phyloP scores from a whole-genome alignment of 257 asterid species.

The Salvia rosmarinus region DNA sequence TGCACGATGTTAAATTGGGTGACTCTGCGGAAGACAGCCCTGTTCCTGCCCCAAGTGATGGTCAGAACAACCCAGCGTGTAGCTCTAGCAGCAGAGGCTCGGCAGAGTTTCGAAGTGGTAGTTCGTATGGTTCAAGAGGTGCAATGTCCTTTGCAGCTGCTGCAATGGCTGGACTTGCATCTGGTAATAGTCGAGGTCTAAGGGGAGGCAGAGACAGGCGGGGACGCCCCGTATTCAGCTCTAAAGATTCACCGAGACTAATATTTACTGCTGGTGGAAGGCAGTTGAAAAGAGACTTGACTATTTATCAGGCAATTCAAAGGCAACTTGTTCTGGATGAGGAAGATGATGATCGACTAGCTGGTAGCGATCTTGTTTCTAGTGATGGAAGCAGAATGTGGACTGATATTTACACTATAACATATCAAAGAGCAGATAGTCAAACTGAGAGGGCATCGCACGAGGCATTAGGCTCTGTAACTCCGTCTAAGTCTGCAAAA shows the following conservation, averaged over 20 bases:
- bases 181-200: conserved; percentile 76
- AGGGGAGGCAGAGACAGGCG: conserved; percentile 78
- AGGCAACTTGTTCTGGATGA: conserved; percentile 83
- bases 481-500: conserved; percentile 65
- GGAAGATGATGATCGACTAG: conserved; percentile 77
- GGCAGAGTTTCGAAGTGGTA: conserved; percentile 71
- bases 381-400: conserved; percentile 89
- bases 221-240: conserved; percentile 62
- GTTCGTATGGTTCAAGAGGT: conserved; percentile 85
- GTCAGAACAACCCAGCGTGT: conserved; percentile 58
- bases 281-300: conserved; percentile 77
- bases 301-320: conserved; percentile 93
- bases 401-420: conserved; percentile 87
- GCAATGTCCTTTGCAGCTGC: conserved; percentile 99
- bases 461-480: conserved; percentile 58
- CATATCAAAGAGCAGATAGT: conserved; percentile 74
- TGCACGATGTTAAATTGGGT: conserved; percentile 87
- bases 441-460: conserved; percentile 62
- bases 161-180: conserved; percentile 95
- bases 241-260: conserved; percentile 65
- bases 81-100: conserved; percentile 87
- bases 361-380: conserved; percentile 73
- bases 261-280: conserved; percentile 83
- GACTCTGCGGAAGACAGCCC: conserved; percentile 69
- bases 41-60: conserved; percentile 55